Evolutionary conservation across 768 basidiomycete genomes (phyloP), one percentile per base, ranked within the genome.

Genomic region (Glaciozyma antarctica): DNA sequence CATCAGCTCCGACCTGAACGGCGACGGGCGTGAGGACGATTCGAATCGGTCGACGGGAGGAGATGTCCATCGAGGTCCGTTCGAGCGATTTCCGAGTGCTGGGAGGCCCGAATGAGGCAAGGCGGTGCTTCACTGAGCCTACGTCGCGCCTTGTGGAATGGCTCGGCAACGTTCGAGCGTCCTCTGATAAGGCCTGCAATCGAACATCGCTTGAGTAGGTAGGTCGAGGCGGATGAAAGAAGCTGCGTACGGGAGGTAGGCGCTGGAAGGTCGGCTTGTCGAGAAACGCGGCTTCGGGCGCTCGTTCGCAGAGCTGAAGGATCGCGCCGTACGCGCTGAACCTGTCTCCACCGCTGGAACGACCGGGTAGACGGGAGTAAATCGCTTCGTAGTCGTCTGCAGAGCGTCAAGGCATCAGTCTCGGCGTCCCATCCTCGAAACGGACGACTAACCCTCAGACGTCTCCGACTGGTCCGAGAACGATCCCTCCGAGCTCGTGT

Each of bases 311-410:
- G 0, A 64, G 58, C 6, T 34, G 63, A 0, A 64, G 63, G 12
- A 64, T 52, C 15, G 57, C 48, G 7, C 63, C 63, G 22, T 64
- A 64, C 10, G 63, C 63, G 52, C 63, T 64, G 63, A 64, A 64
- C 17, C 63, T 57, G 51, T 64, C 63, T 26, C 48, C 41, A 10
- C n/a, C 51, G 13, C 44, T 48, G 9, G 34, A 55, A 5, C 63
- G 48, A 0, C 63, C 63, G 1, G 63, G 56, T 2, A 64, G 63
- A 0, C 58, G 47, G 0, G 47, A 8, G 49, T 64, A 64, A 41
- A 58, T 8, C 3, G 48, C 38, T 13, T 59, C 32, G 12, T 58
- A 49, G 32, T 64, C 63, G 24, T 64, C 63, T 57, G 34, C 32
- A 32, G 10, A 2, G 13, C 10, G 5, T 3, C 0, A 43, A 24